Evolutionary conservation across 1,284 basidiomycete genomes (phyloP), one percentile per base, ranked within the genome.

Genomic region (Porogramme epimiltina): DNA sequence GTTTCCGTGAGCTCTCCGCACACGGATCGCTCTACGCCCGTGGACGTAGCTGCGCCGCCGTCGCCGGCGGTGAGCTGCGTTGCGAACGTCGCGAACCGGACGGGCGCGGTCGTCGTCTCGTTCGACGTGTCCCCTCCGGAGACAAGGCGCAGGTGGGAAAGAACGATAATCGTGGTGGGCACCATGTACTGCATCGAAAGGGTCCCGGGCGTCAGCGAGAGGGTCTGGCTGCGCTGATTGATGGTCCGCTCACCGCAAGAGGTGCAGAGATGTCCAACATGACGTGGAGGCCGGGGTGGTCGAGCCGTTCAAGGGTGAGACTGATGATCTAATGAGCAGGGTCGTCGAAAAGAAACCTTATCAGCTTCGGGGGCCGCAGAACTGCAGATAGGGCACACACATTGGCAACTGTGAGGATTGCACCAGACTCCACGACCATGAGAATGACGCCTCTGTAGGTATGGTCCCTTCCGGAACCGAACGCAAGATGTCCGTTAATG

Each of bases 391-490:
- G 26, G 20, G 18, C 10, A 37, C 48, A 25, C 26, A 54, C 48
- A 34, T 54, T 46, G 4, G 49, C 48, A 4, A 45, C 28, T 3
- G 48, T 40, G 11, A 54, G 53, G n/a, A 54, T 28, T 3, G 53
- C 53, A 20, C 48, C 53, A 2, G 53, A 54, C 23, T 54, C 53
- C 33, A 54, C 25, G 25, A 54, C 38, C 39, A 54, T 42, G 15
- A 50, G 28, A 16, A 54, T 50, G 15, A 44, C 31, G 15, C 42
- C 48, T 16, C 41, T 28, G 38, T 47, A 54, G 3, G 43, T 28
- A 26, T 46, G 37, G 39, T 42, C 11, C 15, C 43, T 22, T 3
- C 47, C 52, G 19, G 38, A 18, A 3, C 47, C 18, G 23, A 51
- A 54, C 23, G 33, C 42, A 5, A 50, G 42, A 11, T 47, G 45